These are phyloP conservation scores for Roridomyces roridus DNA, from an alignment of 768 basidiomycete genomes.

Conservation along the genomic window DNA sequence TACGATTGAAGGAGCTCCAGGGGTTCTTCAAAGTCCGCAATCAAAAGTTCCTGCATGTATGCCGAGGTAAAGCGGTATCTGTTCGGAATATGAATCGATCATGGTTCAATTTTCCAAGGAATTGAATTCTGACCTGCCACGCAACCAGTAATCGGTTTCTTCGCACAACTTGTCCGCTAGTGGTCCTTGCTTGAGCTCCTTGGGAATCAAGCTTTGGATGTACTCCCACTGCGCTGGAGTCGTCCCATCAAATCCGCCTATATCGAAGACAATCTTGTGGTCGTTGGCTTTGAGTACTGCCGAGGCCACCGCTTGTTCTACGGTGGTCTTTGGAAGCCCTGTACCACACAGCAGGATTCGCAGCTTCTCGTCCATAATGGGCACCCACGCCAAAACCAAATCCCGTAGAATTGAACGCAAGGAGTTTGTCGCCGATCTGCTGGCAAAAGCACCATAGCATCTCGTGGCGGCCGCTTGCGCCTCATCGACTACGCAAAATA, in stretches of 20 bases:
- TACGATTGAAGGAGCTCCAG: background rate
- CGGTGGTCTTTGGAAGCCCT: background rate
- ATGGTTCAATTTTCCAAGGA: no score
- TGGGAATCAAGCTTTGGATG: background rate
- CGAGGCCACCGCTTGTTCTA: background rate
- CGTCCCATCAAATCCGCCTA: background rate
- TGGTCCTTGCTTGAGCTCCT: background rate
- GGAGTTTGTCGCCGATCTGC: background rate
- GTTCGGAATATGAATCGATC: no score
- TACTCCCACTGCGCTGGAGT: background rate
- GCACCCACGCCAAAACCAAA: background rate
- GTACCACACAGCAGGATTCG: background rate
- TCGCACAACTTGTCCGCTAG: background rate
- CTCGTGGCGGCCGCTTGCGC: background rate
- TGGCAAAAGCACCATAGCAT: background rate
- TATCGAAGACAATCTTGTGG: background rate
- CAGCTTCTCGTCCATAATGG: background rate
- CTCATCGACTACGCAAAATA: slow-evolving; percentile 4
- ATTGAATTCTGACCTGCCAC: background rate
- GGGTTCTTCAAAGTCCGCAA: background rate
- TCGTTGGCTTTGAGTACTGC: background rate
- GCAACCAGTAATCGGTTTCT: background rate
- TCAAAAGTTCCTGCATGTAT: background rate
- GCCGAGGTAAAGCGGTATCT: background rate
- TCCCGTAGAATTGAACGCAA: background rate